Percentiles rank a stretch among this genome's conserved stretches.
Conservation (phyloP, 2,329 filamentous ascomycete genomes). For the Pestalotiopsis sp. region DNA sequence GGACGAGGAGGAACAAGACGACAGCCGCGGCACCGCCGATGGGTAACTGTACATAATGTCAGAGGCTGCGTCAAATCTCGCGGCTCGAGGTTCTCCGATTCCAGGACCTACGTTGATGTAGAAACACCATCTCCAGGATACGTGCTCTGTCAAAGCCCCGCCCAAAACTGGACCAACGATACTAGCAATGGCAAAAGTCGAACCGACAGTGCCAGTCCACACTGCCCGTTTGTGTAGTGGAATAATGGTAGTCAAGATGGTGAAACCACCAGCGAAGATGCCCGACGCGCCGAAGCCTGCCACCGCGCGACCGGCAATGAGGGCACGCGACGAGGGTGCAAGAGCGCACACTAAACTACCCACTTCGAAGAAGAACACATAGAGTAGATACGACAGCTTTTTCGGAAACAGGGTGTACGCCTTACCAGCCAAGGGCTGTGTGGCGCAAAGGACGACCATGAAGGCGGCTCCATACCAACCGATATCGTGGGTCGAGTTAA, state of each 20-base stretch:
- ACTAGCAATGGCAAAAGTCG: slow-evolving; percentile 18
- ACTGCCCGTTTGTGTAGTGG: slow-evolving; percentile 20
- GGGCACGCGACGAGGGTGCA: slow-evolving; percentile 23
- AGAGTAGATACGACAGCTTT: slow-evolving; percentile 36
- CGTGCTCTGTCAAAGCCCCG: slow-evolving; percentile 17
- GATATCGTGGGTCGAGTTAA: slow-evolving; percentile 42
- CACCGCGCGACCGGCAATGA: slow-evolving; percentile 31
- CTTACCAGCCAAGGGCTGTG: slow-evolving; percentile 35
- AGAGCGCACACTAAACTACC: slow-evolving; percentile 20
- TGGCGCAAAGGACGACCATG: slow-evolving; percentile 33
- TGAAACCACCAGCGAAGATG: slow-evolving; percentile 29
- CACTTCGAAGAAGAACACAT: slow-evolving; percentile 34
- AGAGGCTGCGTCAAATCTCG: too few species aligned
- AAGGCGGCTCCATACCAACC: slow-evolving; percentile 48
- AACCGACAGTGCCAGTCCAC: slow-evolving; percentile 14
- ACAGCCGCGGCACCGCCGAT: slow-evolving; percentile 49
- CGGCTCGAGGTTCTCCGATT: too few species aligned
- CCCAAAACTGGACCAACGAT: slow-evolving; percentile 19
- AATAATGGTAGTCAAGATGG: slow-evolving; percentile 21
- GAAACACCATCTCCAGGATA: slow-evolving; percentile 24
- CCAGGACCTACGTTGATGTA: slow-evolving; percentile 17
- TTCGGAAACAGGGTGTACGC: slow-evolving; percentile 36
- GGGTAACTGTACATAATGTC: slow-evolving; percentile 31
- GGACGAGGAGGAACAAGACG: slow-evolving; percentile 50
- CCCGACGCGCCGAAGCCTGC: slow-evolving; percentile 31